Conservation (phyloP, 148 eudicot species). For the Cornus controversa region DNA sequence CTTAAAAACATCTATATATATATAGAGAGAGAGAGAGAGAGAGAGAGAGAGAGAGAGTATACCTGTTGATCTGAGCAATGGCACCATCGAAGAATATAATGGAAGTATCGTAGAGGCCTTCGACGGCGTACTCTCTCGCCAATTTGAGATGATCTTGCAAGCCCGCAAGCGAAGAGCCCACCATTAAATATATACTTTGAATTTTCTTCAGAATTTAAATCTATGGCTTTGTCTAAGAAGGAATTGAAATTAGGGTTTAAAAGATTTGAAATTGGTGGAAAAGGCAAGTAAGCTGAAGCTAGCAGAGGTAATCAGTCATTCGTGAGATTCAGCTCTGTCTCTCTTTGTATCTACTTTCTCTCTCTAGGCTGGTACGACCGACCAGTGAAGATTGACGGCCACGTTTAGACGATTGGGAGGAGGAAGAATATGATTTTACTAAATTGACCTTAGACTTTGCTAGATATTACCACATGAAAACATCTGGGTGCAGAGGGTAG, state of each 20-base stretch:
- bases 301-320: background rate
- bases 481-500: background rate
- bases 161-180: conserved; percentile 64
- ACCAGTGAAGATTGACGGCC: conserved; percentile 3
- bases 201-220: too few species aligned
- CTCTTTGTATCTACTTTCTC: conserved; percentile 1
- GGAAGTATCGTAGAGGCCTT: conserved; percentile 92
- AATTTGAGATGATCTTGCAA: conserved; percentile 92
- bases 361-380: conserved; percentile 5
- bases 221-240: background rate
- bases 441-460: conserved; percentile 12
- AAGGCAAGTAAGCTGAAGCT: background rate
- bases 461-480: background rate
- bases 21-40: background rate
- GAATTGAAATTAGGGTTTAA: background rate
- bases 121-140: conserved; percentile 89
- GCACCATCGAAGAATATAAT: conserved; percentile 98
- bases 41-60: background rate
- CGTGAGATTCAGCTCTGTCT: background rate
- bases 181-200: conserved; percentile 33
- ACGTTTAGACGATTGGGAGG: conserved; percentile 25
- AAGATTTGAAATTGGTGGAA: background rate
- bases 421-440: conserved; percentile 16
- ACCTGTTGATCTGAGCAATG: conserved; percentile 99
- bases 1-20: background rate